A percentile compares a stretch with the other conserved stretches of the same genome.
phyloP scores from a whole-genome alignment of 2,329 filamentous ascomycete genomes.

The Nemania diffusa region DNA sequence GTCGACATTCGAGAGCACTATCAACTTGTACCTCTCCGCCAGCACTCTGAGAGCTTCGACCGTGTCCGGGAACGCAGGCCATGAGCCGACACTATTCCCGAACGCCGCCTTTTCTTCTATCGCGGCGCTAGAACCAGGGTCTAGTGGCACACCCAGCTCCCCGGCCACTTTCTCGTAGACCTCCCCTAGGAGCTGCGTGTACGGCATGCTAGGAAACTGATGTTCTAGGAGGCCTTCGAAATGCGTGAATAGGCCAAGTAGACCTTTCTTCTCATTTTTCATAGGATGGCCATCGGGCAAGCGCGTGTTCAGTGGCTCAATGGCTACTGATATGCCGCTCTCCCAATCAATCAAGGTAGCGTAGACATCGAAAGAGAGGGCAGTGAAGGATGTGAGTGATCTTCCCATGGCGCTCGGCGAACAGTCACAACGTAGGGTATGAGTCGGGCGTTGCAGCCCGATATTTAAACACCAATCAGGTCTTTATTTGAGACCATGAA shows the following conservation, averaged over 20 bases:
- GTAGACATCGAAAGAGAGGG: constrained; percentile 74
- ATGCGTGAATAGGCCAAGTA: constrained; percentile 53
- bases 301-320: constrained; percentile 56
- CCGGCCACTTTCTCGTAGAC: constrained; percentile 59
- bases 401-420: background rate
- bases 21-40: constrained; percentile 64
- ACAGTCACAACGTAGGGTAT: background rate
- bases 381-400: constrained; percentile 8
- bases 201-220: constrained; percentile 47
- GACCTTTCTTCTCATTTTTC: constrained; percentile 52
- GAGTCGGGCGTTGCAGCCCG: too few species aligned
- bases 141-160: constrained; percentile 52
- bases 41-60: constrained; percentile 62
- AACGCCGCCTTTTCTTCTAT: constrained; percentile 58
- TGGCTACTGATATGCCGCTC: constrained; percentile 66
- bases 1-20: constrained; percentile 71
- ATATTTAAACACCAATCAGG: background rate
- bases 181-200: constrained; percentile 66
- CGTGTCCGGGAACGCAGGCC: constrained; percentile 69
- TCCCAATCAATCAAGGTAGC: constrained; percentile 85
- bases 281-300: constrained; percentile 43
- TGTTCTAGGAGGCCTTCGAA: constrained; percentile 19
- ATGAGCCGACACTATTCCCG: constrained; percentile 60
- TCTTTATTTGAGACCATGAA: background rate
- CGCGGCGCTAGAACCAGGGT: constrained; percentile 38